Conservation (phyloP, 202 grass and related monocot species). For the Schoenoplectus triqueter region DNA sequence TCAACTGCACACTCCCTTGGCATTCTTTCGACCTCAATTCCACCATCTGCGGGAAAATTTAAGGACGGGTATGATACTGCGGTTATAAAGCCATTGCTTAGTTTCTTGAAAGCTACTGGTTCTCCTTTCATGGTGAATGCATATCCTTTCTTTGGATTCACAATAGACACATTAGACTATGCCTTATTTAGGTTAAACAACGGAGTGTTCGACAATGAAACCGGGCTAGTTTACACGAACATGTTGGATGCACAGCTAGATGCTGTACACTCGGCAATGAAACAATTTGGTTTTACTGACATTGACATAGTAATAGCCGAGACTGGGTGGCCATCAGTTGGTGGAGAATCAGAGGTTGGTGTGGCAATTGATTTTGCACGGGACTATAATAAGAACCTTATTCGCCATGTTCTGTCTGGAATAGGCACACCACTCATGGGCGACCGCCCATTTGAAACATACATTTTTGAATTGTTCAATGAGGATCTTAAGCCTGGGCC, state of each 20-base stretch:
- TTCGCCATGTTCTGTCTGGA: conserved; percentile 69
- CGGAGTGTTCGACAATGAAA: conserved; percentile 49
- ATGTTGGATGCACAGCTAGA: conserved; percentile 88
- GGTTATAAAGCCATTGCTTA: conserved; percentile 55
- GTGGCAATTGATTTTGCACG: conserved; percentile 46
- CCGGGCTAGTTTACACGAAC: conserved; percentile 63
- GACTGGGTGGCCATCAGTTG: conserved; percentile 85
- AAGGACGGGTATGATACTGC: conserved; percentile 46
- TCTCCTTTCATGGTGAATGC: conserved; percentile 83
- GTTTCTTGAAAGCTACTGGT: conserved; percentile 65
- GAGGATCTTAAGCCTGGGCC: conserved; percentile 79
- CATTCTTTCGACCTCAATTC: conserved; percentile 53
- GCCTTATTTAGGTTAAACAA: conserved; percentile 61
- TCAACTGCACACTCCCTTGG: conserved; percentile 69
- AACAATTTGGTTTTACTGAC: conserved; percentile 49
- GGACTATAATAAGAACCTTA: conserved; percentile 79
- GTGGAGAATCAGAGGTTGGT: conserved; percentile 59
- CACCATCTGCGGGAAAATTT: conserved; percentile 66
- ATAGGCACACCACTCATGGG: conserved; percentile 85
- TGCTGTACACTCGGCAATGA: conserved; percentile 68
- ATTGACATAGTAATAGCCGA: conserved; percentile 65
- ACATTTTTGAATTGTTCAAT: conserved; percentile 78
- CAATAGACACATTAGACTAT: conserved; percentile 54
- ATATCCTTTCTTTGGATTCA: conserved; percentile 78
- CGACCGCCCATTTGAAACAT: conserved; percentile 77